These are phyloP conservation scores for Thielaviopsis ethacetica DNA, from an alignment of 2,329 filamentous ascomycete species.

Conservation along the genomic window DNA sequence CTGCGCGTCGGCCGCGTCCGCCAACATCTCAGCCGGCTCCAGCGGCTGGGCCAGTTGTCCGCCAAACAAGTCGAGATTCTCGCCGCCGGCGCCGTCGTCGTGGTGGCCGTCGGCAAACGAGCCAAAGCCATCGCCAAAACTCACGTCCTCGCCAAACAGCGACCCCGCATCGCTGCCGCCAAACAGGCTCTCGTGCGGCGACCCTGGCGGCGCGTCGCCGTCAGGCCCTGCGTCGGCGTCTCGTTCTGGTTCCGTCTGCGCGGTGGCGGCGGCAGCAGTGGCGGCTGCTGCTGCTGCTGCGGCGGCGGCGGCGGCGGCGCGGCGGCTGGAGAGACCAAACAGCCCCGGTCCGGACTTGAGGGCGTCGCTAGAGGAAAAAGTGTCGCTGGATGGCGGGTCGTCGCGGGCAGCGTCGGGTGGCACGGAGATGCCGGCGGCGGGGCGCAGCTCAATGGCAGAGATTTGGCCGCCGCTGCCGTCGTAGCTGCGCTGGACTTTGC, in stretches of 20 bases:
- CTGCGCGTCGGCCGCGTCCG: too few relatives aligned
- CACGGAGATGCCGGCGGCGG: conserved; percentile 57
- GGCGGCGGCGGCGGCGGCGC: conserved; percentile 17
- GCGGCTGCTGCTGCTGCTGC: too few relatives aligned
- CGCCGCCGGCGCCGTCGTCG: conserved; percentile 44
- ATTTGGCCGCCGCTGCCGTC: conserved; percentile 69
- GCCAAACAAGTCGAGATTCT: too few relatives aligned
- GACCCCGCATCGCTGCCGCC: conserved; percentile 65
- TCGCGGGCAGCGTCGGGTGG: conserved; percentile 43
- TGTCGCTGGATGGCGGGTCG: conserved; percentile 36
- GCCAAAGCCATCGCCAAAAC: conserved; percentile 46
- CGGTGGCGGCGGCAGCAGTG: too few relatives aligned
- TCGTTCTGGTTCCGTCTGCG: conserved; percentile 26
- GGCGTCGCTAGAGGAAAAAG: conserved; percentile 53
- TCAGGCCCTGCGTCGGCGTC: too few relatives aligned
- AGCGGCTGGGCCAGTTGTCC: too few relatives aligned
- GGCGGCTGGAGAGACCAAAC: conserved; percentile 19
- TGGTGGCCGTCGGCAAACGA: conserved; percentile 43
- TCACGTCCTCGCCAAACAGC: conserved; percentile 63
- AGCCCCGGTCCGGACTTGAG: conserved; percentile 1
- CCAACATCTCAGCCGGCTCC: too few relatives aligned
- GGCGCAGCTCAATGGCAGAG: conserved; percentile 71
- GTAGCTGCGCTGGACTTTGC: conserved; percentile 59
- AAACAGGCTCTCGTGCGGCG: conserved; percentile 66
- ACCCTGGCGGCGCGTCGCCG: conserved; percentile 35